phyloP scores from a whole-genome alignment of 2,329 filamentous ascomycete genomes.

The Trichoderma sp. region DNA sequence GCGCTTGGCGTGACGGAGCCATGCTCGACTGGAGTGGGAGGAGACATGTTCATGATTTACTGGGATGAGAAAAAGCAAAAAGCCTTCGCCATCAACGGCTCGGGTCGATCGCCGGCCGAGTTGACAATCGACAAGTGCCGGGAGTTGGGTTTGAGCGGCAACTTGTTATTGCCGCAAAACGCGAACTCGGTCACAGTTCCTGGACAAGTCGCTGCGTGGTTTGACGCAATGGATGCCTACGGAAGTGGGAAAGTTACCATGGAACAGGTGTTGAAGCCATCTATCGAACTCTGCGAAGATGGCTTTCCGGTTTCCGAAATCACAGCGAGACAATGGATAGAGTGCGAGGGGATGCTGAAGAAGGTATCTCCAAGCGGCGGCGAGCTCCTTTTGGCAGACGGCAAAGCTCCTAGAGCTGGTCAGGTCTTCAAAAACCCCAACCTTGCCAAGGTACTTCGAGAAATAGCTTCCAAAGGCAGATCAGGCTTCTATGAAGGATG shows the following conservation, averaged over 20 bases:
- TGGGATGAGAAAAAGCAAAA: slow-evolving; percentile 11
- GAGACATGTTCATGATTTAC: slow-evolving; percentile 14
- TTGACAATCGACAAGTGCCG: slow-evolving; percentile 6
- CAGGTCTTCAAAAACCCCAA: slow-evolving; percentile 9
- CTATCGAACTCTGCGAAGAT: slow-evolving; percentile 12
- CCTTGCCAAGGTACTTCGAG: slow-evolving; percentile 1
- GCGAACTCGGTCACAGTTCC: slow-evolving; percentile 8
- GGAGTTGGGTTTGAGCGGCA: slow-evolving; percentile 4
- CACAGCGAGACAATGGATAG: slow-evolving; percentile 11
- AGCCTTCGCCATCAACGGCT: slow-evolving; percentile 4
- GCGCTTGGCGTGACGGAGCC: slow-evolving; percentile 14
- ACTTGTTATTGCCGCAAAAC: background rate
- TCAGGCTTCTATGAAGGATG: slow-evolving; percentile 10
- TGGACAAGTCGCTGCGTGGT: slow-evolving; percentile 7
- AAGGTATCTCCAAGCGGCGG: background rate
- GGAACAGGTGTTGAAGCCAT: background rate
- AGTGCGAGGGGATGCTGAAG: slow-evolving; percentile 1
- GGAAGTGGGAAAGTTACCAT: slow-evolving; percentile 9
- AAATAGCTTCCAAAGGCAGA: slow-evolving; percentile 3
- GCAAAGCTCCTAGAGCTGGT: slow-evolving; percentile 3
- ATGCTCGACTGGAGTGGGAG: slow-evolving; percentile 8
- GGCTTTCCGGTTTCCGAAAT: slow-evolving; percentile 8
- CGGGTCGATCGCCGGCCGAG: background rate
- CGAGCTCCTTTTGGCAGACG: background rate
- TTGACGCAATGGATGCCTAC: slow-evolving; percentile 1